These are phyloP conservation scores for Corniculantispora saksenae DNA, from an alignment of 2,329 filamentous ascomycete genomes.

Conservation along the genomic window DNA sequence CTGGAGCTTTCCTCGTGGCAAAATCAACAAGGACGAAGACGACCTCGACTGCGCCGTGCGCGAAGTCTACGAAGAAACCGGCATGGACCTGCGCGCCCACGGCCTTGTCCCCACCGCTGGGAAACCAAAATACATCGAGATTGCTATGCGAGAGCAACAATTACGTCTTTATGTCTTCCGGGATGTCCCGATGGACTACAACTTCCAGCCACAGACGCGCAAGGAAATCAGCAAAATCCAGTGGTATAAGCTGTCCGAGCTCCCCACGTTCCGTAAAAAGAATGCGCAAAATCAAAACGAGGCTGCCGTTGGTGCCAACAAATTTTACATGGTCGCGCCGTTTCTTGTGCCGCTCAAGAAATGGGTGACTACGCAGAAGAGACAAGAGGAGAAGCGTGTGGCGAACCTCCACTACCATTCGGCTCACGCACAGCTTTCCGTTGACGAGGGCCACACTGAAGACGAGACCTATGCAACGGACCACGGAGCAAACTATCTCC, in stretches of 20 bases:
- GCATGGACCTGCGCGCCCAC: constrained; percentile 76
- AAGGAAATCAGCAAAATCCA: constrained; percentile 98
- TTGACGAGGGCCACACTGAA: constrained; percentile 61
- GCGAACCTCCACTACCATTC: constrained; percentile 43
- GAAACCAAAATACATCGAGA: constrained; percentile 79
- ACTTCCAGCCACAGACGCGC: constrained; percentile 85
- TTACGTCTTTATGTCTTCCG: constrained; percentile 91
- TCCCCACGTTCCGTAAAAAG: constrained; percentile 80
- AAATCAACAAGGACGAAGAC: constrained; percentile 96
- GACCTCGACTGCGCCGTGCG: constrained; percentile 91
- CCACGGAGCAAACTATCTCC: constrained; percentile 16
- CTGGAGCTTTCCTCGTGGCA: constrained; percentile 96
- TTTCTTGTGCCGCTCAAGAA: constrained; percentile 84
- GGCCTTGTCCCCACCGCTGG: constrained; percentile 73
- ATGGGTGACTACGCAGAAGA: constrained; percentile 86
- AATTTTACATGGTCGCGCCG: constrained; percentile 97
- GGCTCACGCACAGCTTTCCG: constrained; percentile 40
- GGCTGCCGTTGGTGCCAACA: constrained; percentile 68
- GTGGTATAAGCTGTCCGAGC: constrained; percentile 88
- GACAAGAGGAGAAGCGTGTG: constrained; percentile 59
- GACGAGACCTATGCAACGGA: constrained; percentile 55
- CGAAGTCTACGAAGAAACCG: constrained; percentile 96
- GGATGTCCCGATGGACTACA: constrained; percentile 80
- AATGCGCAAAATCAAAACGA: constrained; percentile 58
- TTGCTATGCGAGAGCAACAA: constrained; percentile 89